Percentiles rank a stretch among this genome's conserved stretches.
Evolutionary conservation across 305 asterid species (phyloP).

Genomic region (Stenogyne calaminthoides): DNA sequence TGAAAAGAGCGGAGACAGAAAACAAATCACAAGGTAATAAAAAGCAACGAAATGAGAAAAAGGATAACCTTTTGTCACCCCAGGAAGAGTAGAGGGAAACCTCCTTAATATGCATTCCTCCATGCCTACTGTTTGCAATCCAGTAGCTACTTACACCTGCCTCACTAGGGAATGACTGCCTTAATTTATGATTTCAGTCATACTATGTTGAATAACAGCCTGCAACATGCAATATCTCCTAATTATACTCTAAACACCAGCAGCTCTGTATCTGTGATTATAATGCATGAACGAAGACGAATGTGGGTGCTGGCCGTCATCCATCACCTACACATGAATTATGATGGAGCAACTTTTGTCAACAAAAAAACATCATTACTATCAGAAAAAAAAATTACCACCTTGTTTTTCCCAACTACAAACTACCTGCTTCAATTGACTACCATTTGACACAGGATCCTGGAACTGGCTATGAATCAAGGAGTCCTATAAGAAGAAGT

Average conservation of each 20-base stretch:
- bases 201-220: slow-evolving; percentile 22
- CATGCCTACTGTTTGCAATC: slow-evolving; percentile 17
- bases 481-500: slow-evolving; percentile 41
- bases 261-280: slow-evolving; percentile 56
- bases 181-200: slow-evolving; percentile 10
- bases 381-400: neutral
- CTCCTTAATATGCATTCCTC: slow-evolving; percentile 22
- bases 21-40: neutral
- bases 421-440: slow-evolving; percentile 56
- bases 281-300: slow-evolving; percentile 55
- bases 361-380: slow-evolving; percentile 16
- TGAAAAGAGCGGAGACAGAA: neutral
- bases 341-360: slow-evolving; percentile 32
- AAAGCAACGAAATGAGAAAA: slow-evolving; percentile 1
- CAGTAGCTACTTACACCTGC: slow-evolving; percentile 15
- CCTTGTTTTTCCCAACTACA: slow-evolving; percentile 19
- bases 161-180: slow-evolving; percentile 23
- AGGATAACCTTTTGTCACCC: slow-evolving; percentile 27
- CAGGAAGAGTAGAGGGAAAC: slow-evolving; percentile 27
- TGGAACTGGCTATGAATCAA: slow-evolving; percentile 56
- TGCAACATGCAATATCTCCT: slow-evolving; percentile 23
- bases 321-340: slow-evolving; percentile 47
- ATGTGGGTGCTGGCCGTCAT: slow-evolving; percentile 49
- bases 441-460: slow-evolving; percentile 49
- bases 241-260: slow-evolving; percentile 43